These are phyloP conservation scores for Verticillium dahliae DNA, from an alignment of 2,329 filamentous ascomycete genomes.

Conservation along the genomic window DNA sequence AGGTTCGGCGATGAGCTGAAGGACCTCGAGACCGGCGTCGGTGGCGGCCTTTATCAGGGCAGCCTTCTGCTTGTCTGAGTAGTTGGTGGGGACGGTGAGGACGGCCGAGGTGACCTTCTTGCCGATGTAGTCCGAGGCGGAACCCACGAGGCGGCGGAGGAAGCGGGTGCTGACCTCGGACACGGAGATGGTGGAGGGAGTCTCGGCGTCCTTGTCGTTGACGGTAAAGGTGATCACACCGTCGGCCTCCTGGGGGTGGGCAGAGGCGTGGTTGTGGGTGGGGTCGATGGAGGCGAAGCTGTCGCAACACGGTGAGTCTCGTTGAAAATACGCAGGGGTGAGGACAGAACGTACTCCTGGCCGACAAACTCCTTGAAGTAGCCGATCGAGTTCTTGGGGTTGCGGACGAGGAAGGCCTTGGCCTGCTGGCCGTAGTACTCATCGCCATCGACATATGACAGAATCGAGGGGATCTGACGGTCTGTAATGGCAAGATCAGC, in stretches of 20 bases:
- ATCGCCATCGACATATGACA: constrained; percentile 93
- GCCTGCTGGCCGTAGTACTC: constrained; percentile 96
- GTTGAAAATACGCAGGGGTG: neutral
- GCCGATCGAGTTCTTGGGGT: constrained; percentile 86
- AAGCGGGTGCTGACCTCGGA: constrained; percentile 80
- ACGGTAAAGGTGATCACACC: constrained; percentile 75
- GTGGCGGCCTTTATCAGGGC: constrained; percentile 73
- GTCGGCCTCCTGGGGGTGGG: constrained; percentile 73
- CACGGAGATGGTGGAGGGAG: constrained; percentile 63
- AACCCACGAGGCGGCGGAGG: constrained; percentile 71
- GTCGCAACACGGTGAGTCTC: constrained; percentile 10
- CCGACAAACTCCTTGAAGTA: constrained; percentile 96
- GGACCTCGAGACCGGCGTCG: constrained; percentile 75
- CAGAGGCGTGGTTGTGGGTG: constrained; percentile 86
- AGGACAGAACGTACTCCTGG: constrained; percentile 62
- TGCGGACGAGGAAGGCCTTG: constrained; percentile 88
- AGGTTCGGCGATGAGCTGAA: constrained; percentile 90
- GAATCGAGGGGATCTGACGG: constrained; percentile 89
- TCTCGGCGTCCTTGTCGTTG: constrained; percentile 64
- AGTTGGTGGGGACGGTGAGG: constrained; percentile 90
- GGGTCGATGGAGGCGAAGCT: constrained; percentile 94
- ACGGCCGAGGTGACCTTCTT: constrained; percentile 93
- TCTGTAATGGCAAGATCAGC: constrained; percentile 44
- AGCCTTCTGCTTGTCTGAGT: constrained; percentile 77
- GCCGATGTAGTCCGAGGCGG: constrained; percentile 87